Evolutionary conservation across 2,329 filamentous ascomycete genomes (phyloP), one percentile per base, ranked within the genome.

Genomic region (Aspergillus vadensis): DNA sequence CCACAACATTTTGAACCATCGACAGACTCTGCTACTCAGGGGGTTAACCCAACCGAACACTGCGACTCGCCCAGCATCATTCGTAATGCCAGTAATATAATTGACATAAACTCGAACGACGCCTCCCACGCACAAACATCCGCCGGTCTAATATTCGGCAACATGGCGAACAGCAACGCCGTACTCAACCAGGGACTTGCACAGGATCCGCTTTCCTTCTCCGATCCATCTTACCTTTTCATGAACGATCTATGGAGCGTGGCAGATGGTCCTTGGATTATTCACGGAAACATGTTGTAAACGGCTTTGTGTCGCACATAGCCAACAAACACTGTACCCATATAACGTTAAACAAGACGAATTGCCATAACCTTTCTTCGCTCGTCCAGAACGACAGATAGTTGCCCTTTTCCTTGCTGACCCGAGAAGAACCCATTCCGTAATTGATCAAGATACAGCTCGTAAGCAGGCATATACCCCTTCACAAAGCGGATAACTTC

Each of bases 241-340:
- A 60, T 57, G n/a, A 64, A 55, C 21, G 50, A 39, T 43, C 39
- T 52, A 27, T 74, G 72, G 72, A 74, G 69, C 61, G 67, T 74
- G 7, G 72, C 72, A 19, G 72, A 74, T 63, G 71, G 70, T 2
- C 72, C 72, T 8, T 74, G 72, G 72, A 65, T 73, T 57, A 72
- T 74, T 21, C 67, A 73, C 44, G 72, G 67, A 2, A 67, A 70
- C 51, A 36, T 36, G 32, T 15, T 36, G 2, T 36, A 36, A 36
- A 14, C 5, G 32, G 12, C 12, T 15, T 12, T 2, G 32, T 36
- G 14, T 6, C 32, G 32, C 14, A 36, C 32, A 36, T 14, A 15
- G 12, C 32, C 32, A 36, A 36, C 32, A 9, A 12, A 30, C 32
- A 12, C 12, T 36, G 5, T 36, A 36, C 32, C 2, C 12, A 14